A percentile compares a stretch with the other conserved stretches of the same genome.
Conservation (phyloP, 768 basidiomycete species). For the Psilocybe cyanescens region DNA sequence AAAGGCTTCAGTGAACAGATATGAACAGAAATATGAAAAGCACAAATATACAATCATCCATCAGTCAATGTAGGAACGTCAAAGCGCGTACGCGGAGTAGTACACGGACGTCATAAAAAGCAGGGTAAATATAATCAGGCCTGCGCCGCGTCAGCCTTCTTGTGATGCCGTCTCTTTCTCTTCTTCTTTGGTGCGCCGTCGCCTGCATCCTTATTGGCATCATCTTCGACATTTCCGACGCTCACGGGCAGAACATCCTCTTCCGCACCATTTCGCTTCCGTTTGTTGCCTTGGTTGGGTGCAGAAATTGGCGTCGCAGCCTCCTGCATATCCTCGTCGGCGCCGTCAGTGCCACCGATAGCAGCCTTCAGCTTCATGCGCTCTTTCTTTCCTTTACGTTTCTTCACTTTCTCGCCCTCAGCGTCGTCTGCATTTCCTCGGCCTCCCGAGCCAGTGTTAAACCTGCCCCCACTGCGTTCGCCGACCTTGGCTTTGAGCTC, state of each 20-base stretch:
- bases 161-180: conserved; percentile 33
- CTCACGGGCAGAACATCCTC: background rate
- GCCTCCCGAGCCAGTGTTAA: conserved; percentile 8
- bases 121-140: background rate
- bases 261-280: conserved; percentile 28
- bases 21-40: too few relatives aligned
- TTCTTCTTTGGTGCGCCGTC: conserved; percentile 35
- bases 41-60: too few relatives aligned
- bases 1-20: too few relatives aligned
- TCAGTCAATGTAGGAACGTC: too few relatives aligned
- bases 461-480: conserved; percentile 36
- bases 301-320: conserved; percentile 6
- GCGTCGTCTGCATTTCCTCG: conserved; percentile 19
- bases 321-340: conserved; percentile 28
- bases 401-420: conserved; percentile 47
- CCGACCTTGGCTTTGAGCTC: conserved; percentile 72
- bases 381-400: conserved; percentile 75
- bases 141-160: conserved; percentile 23
- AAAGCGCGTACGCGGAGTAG: background rate
- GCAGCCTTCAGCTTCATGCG: conserved; percentile 52
- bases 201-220: conserved; percentile 13
- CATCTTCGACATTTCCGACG: conserved; percentile 1
- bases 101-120: background rate
- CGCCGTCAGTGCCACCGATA: conserved; percentile 27
- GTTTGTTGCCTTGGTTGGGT: conserved; percentile 42